Conservation (phyloP, 2,329 filamentous ascomycete genomes). For the Cercospora sojina region DNA sequence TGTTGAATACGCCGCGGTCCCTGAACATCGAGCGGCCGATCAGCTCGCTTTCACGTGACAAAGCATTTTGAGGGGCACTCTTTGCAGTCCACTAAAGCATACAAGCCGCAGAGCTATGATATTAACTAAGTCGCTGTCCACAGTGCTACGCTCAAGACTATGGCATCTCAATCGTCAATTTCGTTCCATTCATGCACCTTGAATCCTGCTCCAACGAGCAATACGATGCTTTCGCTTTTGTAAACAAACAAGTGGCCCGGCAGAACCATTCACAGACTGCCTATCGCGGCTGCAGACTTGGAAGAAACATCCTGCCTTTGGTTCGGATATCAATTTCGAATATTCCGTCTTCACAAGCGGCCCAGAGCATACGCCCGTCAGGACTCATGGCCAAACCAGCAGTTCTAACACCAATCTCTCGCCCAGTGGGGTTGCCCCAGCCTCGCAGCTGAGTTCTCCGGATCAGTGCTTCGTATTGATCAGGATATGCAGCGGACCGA, state of each 20-base stretch:
- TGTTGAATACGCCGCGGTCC: conserved; percentile 1
- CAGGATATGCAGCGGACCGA: conserved; percentile 24
- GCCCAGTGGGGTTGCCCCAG: conserved; percentile 19
- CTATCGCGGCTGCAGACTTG: conserved; percentile 38
- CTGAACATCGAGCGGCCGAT: not conserved
- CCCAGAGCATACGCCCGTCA: conserved; percentile 50
- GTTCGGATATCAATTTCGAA: conserved; percentile 71
- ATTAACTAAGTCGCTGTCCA: not conserved
- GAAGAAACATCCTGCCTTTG: conserved; percentile 56
- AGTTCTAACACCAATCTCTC: conserved; percentile 44
- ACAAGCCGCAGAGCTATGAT: not conserved
- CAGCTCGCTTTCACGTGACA: not conserved
- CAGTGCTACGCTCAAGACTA: not conserved
- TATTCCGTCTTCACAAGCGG: conserved; percentile 65
- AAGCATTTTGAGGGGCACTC: not conserved
- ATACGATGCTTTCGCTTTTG: not conserved
- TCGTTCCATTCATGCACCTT: not conserved
- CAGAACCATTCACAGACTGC: not conserved
- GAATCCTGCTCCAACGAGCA: not conserved
- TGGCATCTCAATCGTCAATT: not conserved
- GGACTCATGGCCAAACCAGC: conserved; percentile 51
- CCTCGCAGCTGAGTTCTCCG: conserved; percentile 21
- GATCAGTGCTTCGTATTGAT: conserved; percentile 31
- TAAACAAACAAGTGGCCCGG: not conserved
- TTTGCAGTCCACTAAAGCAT: not conserved